Conservation (phyloP, 495 filamentous ascomycete species). For the Xylaria scruposa region DNA sequence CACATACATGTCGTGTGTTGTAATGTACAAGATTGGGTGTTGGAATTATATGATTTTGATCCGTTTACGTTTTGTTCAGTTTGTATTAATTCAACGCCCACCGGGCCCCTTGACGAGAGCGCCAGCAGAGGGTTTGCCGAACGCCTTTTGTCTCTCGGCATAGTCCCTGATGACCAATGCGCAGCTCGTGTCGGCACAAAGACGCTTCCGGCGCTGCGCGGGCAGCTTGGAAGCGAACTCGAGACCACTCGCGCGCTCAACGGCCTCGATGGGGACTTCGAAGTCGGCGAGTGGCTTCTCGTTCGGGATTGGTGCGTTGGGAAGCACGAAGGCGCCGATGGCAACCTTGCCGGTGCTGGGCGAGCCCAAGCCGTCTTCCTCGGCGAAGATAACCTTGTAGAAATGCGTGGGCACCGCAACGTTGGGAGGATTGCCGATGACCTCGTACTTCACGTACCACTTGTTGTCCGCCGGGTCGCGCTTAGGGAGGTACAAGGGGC, state of each 20-base stretch:
- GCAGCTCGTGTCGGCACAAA: slow-evolving; percentile 88
- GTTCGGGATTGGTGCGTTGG: slow-evolving; percentile 90
- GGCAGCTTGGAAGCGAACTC: slow-evolving; percentile 88
- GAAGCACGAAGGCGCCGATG: slow-evolving; percentile 92
- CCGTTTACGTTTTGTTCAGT: not conserved
- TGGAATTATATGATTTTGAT: slow-evolving; percentile 16
- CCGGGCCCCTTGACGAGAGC: slow-evolving; percentile 28
- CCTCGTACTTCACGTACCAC: slow-evolving; percentile 94
- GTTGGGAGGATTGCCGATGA: slow-evolving; percentile 94
- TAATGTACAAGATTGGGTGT: slow-evolving; percentile 15
- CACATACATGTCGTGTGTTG: not conserved
- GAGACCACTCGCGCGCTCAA: slow-evolving; percentile 89
- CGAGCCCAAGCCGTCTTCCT: slow-evolving; percentile 74
- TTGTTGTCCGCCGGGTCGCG: slow-evolving; percentile 80
- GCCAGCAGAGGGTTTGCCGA: slow-evolving; percentile 40
- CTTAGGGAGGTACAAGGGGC: slow-evolving; percentile 88
- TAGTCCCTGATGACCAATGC: slow-evolving; percentile 81
- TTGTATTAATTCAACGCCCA: not conserved
- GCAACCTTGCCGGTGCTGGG: slow-evolving; percentile 65
- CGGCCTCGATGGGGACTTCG: slow-evolving; percentile 89
- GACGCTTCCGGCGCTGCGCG: slow-evolving; percentile 69
- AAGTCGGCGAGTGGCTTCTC: slow-evolving; percentile 84
- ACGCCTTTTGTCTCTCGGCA: slow-evolving; percentile 66
- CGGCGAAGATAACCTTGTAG: slow-evolving; percentile 97
- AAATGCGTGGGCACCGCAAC: slow-evolving; percentile 98